phyloP scores from a whole-genome alignment of 176 grass and related monocot genomes.

The Raddia distichophylla region DNA sequence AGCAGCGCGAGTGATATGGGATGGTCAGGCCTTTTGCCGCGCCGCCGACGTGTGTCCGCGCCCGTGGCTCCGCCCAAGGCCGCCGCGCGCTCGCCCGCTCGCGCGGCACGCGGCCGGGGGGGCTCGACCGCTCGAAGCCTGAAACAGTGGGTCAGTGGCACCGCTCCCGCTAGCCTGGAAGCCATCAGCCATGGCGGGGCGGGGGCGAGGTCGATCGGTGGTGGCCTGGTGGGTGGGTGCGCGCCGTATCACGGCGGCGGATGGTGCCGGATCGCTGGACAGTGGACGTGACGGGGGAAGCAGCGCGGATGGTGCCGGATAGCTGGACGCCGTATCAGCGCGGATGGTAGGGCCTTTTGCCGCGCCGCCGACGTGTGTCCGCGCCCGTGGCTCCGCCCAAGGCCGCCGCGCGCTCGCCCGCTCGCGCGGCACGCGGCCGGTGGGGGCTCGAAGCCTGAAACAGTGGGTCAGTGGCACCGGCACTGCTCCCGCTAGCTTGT shows the following conservation, averaged over 20 bases:
- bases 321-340: no score
- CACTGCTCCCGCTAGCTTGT: no score
- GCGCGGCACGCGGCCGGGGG: no score
- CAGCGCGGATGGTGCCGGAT: background rate
- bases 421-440: no score
- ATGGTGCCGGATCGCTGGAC: conserved; percentile 13
- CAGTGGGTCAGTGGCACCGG: no score
- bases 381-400: background rate
- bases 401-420: no score
- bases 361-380: conserved; percentile 34
- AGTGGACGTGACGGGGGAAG: conserved; percentile 31
- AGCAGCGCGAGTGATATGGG: background rate
- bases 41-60: conserved; percentile 35
- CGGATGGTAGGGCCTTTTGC: background rate
- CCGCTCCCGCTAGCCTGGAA: no score
- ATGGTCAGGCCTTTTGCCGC: background rate
- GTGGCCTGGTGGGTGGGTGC: background rate
- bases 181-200: background rate
- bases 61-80: background rate
- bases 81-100: no score
- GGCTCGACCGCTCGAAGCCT: no score
- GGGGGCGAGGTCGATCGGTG: background rate
- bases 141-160: no score
- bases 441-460: no score
- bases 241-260: conserved; percentile 25